These are phyloP conservation scores for Wallacemonas collosoma DNA, from an alignment of 208 protist species.

Conservation along the genomic window DNA sequence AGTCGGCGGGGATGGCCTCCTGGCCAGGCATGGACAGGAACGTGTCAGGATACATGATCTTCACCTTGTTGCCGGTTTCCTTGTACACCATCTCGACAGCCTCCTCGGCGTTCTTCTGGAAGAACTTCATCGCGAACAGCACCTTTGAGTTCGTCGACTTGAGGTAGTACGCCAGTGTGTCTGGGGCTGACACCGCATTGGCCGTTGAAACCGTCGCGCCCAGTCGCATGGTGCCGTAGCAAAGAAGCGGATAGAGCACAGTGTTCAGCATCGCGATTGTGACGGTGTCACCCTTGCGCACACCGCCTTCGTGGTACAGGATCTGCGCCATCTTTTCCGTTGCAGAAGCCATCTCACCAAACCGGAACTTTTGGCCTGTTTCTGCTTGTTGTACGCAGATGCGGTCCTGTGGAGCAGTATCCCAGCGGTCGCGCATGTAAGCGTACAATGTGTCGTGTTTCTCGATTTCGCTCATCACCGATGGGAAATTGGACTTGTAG, in stretches of 20 bases:
- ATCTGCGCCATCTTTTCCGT: conserved; percentile 32
- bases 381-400: conserved; percentile 28
- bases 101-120: conserved; percentile 32
- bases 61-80: conserved; percentile 30
- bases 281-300: conserved; percentile 51
- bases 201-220: conserved; percentile 37
- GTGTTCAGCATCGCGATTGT: conserved; percentile 37
- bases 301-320: conserved; percentile 36
- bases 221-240: conserved; percentile 42
- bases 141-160: conserved; percentile 34
- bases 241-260: conserved; percentile 29
- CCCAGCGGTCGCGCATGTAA: conserved; percentile 35
- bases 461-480: conserved; percentile 23
- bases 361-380: conserved; percentile 29
- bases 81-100: conserved; percentile 34
- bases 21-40: conserved; percentile 21
- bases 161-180: conserved; percentile 39
- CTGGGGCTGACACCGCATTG: conserved; percentile 32
- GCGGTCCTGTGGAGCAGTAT: conserved; percentile 23
- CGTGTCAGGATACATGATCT: conserved; percentile 34
- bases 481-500: conserved; percentile 35
- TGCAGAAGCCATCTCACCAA: conserved; percentile 27
- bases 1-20: conserved; percentile 33
- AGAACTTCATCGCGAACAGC: conserved; percentile 34
- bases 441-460: conserved; percentile 29